phyloP scores from a whole-genome alignment of 75 land plant species.

The Selaginella tamariscina region DNA sequence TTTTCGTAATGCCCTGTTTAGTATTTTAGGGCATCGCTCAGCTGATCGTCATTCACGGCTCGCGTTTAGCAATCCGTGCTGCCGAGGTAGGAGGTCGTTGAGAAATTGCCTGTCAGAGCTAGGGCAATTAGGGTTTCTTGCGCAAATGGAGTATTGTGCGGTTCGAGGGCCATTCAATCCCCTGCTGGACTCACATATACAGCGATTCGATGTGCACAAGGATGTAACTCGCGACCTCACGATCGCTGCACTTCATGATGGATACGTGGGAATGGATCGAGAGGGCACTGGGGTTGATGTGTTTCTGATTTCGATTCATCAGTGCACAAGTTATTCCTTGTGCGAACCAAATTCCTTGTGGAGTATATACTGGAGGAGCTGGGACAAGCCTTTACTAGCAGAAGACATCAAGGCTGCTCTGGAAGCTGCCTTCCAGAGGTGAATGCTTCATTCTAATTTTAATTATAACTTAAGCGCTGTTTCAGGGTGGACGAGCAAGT shows the following conservation, averaged over 20 bases:
- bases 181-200: no score
- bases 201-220: not conserved
- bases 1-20: no score
- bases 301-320: not conserved
- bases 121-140: not conserved
- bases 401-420: not conserved
- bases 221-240: not conserved
- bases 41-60: no score
- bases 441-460: not conserved
- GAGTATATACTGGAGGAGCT: not conserved
- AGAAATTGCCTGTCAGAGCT: no score
- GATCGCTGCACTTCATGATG: slow-evolving; percentile 3
- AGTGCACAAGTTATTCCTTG: not conserved
- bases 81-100: no score
- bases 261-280: not conserved
- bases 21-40: no score
- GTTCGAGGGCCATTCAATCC: no score
- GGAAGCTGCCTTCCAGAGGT: slow-evolving; percentile 1
- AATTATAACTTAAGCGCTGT: not conserved
- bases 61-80: no score
- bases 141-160: not conserved
- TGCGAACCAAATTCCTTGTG: not conserved
- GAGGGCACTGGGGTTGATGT: not conserved
- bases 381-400: slow-evolving; percentile 3
- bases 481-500: slow-evolving; percentile 1